Base-by-base conservation (phyloP, 805 yeast species). In the Kuraishia floccosa region DNA sequence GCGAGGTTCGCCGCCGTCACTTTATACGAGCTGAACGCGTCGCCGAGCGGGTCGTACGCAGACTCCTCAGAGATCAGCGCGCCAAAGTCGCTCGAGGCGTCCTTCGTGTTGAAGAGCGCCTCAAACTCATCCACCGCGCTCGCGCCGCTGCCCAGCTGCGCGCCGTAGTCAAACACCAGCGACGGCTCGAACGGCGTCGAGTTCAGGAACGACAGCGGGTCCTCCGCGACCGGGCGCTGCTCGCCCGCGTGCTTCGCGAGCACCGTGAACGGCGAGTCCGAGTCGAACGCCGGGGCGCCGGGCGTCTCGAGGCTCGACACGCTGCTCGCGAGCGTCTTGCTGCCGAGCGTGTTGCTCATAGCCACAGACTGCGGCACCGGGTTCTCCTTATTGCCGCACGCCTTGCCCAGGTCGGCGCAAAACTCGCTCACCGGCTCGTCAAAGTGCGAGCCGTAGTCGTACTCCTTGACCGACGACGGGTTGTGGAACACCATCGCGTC, bases 381-480 rank as follows among this genome's bases (percentile, higher is more conserved):
- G 39, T 69, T 56, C 11, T 65, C 65, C 43, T 63, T 75, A 5
- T 77, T 76, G 12, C 96, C 96, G 54, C 96, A 87, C 1, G 86
- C 96, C 50, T 74, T 67, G 38, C 72, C 69, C 47, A 89, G 64
- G 42, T 76, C 72, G 17, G 69, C 68, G 48, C 97, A 89, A 49
- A 89, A 89, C 18, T 71, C 72, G 36, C 70, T 68, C 33, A 77
- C 75, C 40, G 77, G 75, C 47, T 82, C 89, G 45, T 76, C 80
- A 48, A 74, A 80, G 34, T 63, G 54, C 11, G 58, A 55, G 25
- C 52, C 49, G 36, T 58, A 59, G 35, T 57, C 46, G 35, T 56
- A 56, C 17, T 55, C 54, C 24, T 46, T 44, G 9, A 13, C 16
- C 7, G 23, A 16, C 15, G 22, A 23, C 12, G 28, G 18, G 4